phyloP scores from a whole-genome alignment of 148 eudicot species.

The Persicaria maculosa region DNA sequence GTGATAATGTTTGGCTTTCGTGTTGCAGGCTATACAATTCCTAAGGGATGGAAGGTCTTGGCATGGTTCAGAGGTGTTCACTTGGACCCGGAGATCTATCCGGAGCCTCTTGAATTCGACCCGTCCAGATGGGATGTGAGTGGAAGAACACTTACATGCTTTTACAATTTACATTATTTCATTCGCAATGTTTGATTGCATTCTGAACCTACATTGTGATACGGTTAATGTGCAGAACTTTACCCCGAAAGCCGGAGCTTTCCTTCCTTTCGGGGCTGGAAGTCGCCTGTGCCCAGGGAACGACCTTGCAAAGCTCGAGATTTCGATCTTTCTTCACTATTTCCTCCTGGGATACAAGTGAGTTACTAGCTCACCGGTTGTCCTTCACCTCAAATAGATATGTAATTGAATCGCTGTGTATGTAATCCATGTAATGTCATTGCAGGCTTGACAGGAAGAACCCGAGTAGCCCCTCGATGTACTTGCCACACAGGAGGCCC shows the following conservation, averaged over 20 bases:
- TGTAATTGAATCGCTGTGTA: background rate
- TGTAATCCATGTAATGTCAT: background rate
- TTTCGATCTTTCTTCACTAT: constrained; percentile 39
- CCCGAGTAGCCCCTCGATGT: constrained; percentile 21
- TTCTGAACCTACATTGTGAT: background rate
- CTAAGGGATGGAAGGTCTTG: constrained; percentile 47
- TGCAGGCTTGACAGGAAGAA: constrained; percentile 30
- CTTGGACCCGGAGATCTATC: constrained; percentile 23
- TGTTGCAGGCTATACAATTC: constrained; percentile 19
- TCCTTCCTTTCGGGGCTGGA: constrained; percentile 51
- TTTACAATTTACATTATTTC: background rate
- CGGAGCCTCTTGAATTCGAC: constrained; percentile 23
- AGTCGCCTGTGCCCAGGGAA: constrained; percentile 47
- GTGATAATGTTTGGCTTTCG: background rate
- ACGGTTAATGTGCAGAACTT: background rate
- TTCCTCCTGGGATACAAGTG: constrained; percentile 46
- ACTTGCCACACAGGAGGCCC: constrained; percentile 33
- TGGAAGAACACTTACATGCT: background rate
- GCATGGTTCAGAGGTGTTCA: constrained; percentile 38
- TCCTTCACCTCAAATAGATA: background rate
- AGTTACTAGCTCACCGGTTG: background rate
- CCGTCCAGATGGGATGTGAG: constrained; percentile 45
- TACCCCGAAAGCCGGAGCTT: constrained; percentile 18
- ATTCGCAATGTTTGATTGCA: no score
- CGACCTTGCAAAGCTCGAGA: constrained; percentile 40